Evolutionary conservation across 805 yeast species (phyloP), one percentile per base, ranked within the genome.

Genomic region (Kodamaea neixiangensis): DNA sequence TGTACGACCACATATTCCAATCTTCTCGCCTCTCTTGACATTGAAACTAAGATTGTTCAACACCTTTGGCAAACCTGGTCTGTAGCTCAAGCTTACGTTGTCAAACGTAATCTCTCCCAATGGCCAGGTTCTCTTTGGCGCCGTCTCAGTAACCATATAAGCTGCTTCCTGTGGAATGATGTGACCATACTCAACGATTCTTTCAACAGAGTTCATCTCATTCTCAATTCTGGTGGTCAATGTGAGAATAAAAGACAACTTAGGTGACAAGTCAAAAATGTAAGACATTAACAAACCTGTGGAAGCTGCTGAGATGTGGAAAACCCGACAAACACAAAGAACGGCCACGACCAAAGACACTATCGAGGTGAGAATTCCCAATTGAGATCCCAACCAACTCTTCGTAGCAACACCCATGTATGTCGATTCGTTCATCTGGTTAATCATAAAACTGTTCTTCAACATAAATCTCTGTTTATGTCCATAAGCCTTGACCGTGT

Each of bases 1-100:
- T 0, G 96, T 89, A 64, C 96, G 78, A 41, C 96, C 96, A 72
- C 93, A 87, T 50, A 89, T 84, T 43, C 96, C 96, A 56, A 89
- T 78, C 60, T 86, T 88, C 64, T 88, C 89, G 15, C 77, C 72
- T 0, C 85, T 78, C 7, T 72, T 64, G 44, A 87, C 73, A 7
- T 54, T 68, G 57, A 76, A 60, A 19, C 59, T 64, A 49, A 84
- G 56, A 49, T 76, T 61, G 50, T 76, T 79, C 60, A 84, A 68
- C 5, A 82, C 89, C 39, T 76, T 64, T 7, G 89, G 89, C 49
- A 84, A 68, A 0, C 77, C 85, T 0, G 81, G 81, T 64, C 88
- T 75, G 61, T 84, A 84, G 18, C 80, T 72, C 67, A 84, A 62
- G 1, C 74, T 71, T 2, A 75, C 85, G 54, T 80, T 61, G 1